Evolutionary conservation across 495 filamentous ascomycete species (phyloP), one percentile per base, ranked within the genome.

Genomic region (Chaetomidium leptoderma): DNA sequence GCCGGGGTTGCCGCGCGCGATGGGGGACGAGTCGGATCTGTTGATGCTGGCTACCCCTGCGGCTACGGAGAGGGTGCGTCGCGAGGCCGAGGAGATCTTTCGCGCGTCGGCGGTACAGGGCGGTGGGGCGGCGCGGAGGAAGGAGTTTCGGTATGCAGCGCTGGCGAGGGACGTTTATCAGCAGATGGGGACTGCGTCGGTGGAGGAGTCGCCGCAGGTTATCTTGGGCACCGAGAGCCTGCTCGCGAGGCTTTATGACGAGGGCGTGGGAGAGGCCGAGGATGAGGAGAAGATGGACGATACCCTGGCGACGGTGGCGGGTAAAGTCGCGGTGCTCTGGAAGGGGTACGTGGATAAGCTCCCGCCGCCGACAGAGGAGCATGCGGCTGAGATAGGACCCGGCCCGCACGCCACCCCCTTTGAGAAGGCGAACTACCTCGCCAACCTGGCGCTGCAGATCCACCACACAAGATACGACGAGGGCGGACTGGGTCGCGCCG

Each of bases 391-490:
- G 50, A 83, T 90, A 65, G 88, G 87, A 2, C 87, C 87, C 27
- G 81, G 79, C 4, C 76, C 83, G 33, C 63, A 78, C 44, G 80
- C 83, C 11, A 72, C 82, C 3, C 63, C 75, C 17, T 75, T 90
- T 32, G 79, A 81, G 42, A 91, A 91, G 66, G 89, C 91, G 13
- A 82, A 80, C 57, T 93, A 86, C 64, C 51, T 96, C 9, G 84
- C 82, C 27, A 82, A 80, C 17, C 71, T 96, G 14, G 74, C 90
- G 9, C 77, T 96, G 21, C 81, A 82, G 52, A 78, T 95, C 32
- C 87, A 91, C 62, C 86, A 93, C 66, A 87, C 89, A 32, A 76
- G 77, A 21, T 70, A 67, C 57, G 72, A 77, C 30, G 70, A 74
- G 7, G 72, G 70, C 46, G 71, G 73, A 13, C 66, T 72, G 19